Evolutionary conservation across 2,329 filamentous ascomycete genomes (phyloP).

Genomic region (Penicillium sp.): DNA sequence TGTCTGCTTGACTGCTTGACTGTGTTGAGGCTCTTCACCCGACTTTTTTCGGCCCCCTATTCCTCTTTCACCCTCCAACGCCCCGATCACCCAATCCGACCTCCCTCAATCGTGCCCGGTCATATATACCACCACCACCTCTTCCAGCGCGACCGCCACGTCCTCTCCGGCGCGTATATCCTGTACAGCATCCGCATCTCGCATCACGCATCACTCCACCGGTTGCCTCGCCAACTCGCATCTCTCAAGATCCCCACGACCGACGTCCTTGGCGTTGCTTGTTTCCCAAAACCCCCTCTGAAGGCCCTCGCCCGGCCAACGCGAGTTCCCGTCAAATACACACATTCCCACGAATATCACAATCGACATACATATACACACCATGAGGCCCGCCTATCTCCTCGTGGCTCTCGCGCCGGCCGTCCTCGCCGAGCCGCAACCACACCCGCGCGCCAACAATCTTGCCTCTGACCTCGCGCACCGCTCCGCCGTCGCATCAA

Average conservation of each 20-base stretch:
- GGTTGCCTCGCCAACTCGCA: constrained; percentile 31
- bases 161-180: not conserved
- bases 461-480: constrained; percentile 17
- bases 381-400: constrained; percentile 24
- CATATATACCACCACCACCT: not conserved
- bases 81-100: not conserved
- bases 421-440: constrained; percentile 23
- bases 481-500: constrained; percentile 24
- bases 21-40: not conserved
- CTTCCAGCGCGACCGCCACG: not conserved
- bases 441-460: constrained; percentile 9
- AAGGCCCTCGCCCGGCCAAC: constrained; percentile 4
- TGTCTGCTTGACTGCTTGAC: not conserved
- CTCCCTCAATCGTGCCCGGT: not conserved
- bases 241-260: constrained; percentile 16
- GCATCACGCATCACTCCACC: not conserved
- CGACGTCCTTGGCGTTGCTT: constrained; percentile 32
- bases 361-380: not conserved
- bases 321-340: not conserved
- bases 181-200: too few species aligned
- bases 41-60: not conserved
- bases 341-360: not conserved
- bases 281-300: constrained; percentile 18
- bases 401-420: constrained; percentile 25
- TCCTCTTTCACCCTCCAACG: not conserved